phyloP scores from a whole-genome alignment of 345 rosid species.

The Durio zibethinus region DNA sequence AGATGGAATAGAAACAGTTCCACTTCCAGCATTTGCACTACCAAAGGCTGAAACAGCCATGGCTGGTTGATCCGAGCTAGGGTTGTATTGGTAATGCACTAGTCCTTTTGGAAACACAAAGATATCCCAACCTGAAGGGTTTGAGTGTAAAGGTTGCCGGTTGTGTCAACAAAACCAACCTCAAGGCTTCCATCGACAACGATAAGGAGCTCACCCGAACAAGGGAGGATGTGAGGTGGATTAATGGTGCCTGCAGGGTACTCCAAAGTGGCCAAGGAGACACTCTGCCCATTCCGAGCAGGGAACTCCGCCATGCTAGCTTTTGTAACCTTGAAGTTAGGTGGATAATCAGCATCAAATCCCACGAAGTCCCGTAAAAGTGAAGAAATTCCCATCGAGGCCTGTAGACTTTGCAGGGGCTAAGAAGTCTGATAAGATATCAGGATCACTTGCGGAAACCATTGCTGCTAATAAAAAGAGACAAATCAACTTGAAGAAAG shows the following conservation, averaged over 20 bases:
- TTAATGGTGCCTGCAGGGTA: neutral
- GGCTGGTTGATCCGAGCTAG: neutral
- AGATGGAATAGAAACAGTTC: neutral
- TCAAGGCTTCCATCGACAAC: neutral
- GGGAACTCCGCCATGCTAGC: neutral
- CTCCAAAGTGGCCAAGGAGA: conserved; percentile 1
- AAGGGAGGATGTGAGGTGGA: neutral
- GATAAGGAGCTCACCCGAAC: neutral
- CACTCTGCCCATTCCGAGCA: neutral
- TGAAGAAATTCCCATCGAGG: conserved; percentile 18
- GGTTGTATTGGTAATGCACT: neutral
- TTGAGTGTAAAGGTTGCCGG: neutral
- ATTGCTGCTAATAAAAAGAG: neutral
- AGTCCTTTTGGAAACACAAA: conserved; percentile 8
- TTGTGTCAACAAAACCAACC: conserved; percentile 7
- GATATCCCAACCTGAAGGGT: neutral
- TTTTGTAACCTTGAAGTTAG: conserved; percentile 1
- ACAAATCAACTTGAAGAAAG: neutral
- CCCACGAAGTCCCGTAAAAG: conserved; percentile 4
- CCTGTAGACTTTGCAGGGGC: neutral
- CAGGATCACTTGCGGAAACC: neutral
- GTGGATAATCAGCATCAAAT: neutral
- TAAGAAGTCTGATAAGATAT: neutral
- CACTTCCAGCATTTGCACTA: neutral
- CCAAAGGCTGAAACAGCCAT: neutral